Evolutionary conservation across 805 yeast genomes (phyloP).

Genomic region (Kuraishia piskuri): DNA sequence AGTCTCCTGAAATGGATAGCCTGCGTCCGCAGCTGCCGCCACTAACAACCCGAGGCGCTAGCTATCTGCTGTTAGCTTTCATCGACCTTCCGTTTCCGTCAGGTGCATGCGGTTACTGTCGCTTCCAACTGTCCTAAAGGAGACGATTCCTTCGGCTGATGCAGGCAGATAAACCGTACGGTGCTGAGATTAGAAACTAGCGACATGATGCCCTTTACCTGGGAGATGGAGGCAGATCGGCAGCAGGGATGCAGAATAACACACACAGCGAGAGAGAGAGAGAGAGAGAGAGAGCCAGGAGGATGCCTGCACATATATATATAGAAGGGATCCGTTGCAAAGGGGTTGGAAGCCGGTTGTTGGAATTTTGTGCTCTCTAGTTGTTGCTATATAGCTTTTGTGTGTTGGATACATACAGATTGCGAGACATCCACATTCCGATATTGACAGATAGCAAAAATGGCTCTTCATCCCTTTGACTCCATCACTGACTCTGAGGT

Average conservation of each 20-base stretch:
- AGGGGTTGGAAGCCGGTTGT: not conserved
- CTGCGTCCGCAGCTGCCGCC: not conserved
- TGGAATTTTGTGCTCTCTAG: not conserved
- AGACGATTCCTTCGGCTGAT: not conserved
- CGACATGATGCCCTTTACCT: too few relatives aligned
- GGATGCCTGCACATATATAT: too few relatives aligned
- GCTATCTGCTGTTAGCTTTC: not conserved
- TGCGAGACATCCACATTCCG: too few relatives aligned
- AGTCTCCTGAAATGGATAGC: not conserved
- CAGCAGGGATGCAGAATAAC: too few relatives aligned
- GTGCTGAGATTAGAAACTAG: not conserved
- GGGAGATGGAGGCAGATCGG: too few relatives aligned
- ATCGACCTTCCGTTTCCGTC: not conserved
- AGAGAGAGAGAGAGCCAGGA: too few relatives aligned
- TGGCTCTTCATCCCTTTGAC: constrained; percentile 46
- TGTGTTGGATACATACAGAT: too few relatives aligned
- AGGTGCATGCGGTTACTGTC: not conserved
- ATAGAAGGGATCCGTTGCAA: not conserved
- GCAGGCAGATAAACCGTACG: not conserved
- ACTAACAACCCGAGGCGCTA: not conserved
- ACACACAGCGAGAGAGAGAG: too few relatives aligned
- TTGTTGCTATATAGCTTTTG: too few relatives aligned
- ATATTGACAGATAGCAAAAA: constrained; percentile 3
- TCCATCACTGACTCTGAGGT: constrained; percentile 51
- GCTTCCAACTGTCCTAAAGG: not conserved